Evolutionary conservation across 208 protist genomes (phyloP), one percentile per base, ranked within the genome.

Genomic region (Trypanosoma conorhini): DNA sequence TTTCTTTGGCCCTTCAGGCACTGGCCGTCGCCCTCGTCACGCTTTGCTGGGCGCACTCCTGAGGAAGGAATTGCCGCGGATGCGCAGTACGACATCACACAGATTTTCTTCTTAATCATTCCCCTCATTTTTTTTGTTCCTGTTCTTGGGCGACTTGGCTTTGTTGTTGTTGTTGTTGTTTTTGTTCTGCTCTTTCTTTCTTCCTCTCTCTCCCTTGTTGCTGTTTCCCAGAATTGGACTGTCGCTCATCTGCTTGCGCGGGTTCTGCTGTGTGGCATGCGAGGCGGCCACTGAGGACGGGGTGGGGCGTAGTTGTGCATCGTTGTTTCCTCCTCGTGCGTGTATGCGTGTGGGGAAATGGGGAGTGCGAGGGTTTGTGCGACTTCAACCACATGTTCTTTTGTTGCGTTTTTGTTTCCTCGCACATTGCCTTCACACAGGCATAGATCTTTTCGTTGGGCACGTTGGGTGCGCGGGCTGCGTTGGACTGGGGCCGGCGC

Each of bases 1-100:
- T 74, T 40, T 55, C n/a, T 21, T 77, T 52, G 56, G 67, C 67
- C 19, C 38, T 52, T 22, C 72, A 77, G 35, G 57, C 59, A 46
- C 40, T 72, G 48, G 8, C 60, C 19, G 46, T 66, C 38, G 65
- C 46, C 30, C 42, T 77, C 38, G 4, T 51, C 28, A 68, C 65
- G 28, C 46, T 77, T n/a, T 77, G 57, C 33, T 77, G 72, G 72
- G 64, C 67, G 10, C 64, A 54, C 40, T 50, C 33, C 9, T 76
- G 28, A 69, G 55, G 7, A 50, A n/a, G 33, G 19, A 48, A 35
- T 48, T 4, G 46, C 28, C 31, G 42, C 50, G 10, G 19, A 48
- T 54, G 5, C 13, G 13, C 50, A 56, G 22, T 50, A 42, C 19
- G 8, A 3, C 17, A 56, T 40, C 21, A 13, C 48, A 40, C 42